Evolutionary conservation across 2,329 filamentous ascomycete species (phyloP).

Genomic region (Paradendryphiella salina): DNA sequence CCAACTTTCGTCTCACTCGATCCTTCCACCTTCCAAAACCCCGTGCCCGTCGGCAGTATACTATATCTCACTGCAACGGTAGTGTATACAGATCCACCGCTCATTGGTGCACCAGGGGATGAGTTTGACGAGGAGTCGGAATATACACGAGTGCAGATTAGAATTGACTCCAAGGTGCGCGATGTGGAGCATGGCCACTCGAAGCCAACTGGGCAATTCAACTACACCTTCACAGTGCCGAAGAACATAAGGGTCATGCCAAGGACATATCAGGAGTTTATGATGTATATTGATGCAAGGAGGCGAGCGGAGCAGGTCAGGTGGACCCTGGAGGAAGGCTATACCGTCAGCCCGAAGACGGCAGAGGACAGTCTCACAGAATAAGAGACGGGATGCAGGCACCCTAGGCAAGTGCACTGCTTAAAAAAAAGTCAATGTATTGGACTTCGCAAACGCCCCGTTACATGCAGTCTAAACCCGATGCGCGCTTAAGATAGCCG

Average conservation of each 20-base stretch:
- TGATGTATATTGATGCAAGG: conserved; percentile 66
- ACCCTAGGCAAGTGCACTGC: not conserved
- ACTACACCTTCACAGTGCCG: conserved; percentile 71
- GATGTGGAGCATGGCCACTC: conserved; percentile 71
- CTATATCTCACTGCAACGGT: conserved; percentile 73
- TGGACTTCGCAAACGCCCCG: not conserved
- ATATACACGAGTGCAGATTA: conserved; percentile 68
- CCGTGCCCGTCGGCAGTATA: conserved; percentile 74
- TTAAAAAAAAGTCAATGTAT: not conserved
- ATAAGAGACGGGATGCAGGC: conserved; percentile 13
- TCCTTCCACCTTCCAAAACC: conserved; percentile 73
- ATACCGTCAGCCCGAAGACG: conserved; percentile 34
- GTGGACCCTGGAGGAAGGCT: conserved; percentile 36
- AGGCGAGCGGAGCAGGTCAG: conserved; percentile 58
- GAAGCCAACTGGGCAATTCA: conserved; percentile 73
- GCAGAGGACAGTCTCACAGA: conserved; percentile 46
- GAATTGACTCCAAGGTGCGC: conserved; percentile 71
- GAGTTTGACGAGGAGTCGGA: conserved; percentile 39
- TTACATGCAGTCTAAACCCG: not conserved
- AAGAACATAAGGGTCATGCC: conserved; percentile 69
- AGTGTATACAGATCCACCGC: conserved; percentile 69
- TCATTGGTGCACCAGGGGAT: conserved; percentile 48
- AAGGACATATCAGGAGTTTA: conserved; percentile 64
- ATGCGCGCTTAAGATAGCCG: not conserved
- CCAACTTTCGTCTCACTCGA: conserved; percentile 74